A percentile compares a stretch with the other conserved stretches of the same genome.
Evolutionary conservation across 139 green algal genomes (phyloP).

Genomic region (Coccomyxa sp.): DNA sequence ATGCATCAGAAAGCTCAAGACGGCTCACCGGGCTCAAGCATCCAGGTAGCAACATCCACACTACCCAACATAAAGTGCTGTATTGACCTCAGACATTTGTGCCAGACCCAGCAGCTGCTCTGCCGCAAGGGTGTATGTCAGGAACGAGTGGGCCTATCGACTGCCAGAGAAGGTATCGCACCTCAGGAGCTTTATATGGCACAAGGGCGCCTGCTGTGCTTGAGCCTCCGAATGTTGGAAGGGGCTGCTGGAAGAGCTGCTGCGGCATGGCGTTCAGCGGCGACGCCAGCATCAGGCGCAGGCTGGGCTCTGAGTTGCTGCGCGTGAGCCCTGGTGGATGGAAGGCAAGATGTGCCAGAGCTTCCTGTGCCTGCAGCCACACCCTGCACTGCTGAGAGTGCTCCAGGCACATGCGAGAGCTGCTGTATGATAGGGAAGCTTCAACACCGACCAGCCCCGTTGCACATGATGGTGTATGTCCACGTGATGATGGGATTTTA

Average conservation of each 20-base stretch:
- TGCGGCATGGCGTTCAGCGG: constrained; percentile 1
- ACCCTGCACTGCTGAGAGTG: not conserved
- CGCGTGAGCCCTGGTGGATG: constrained; percentile 1
- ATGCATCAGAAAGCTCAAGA: not conserved
- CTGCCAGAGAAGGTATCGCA: not conserved
- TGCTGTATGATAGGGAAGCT: too few species aligned
- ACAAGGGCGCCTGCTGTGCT: constrained; percentile 11
- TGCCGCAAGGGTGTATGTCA: not conserved
- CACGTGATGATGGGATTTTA: not conserved
- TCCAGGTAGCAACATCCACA: not conserved
- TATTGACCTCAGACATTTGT: not conserved
- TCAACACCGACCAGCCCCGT: not conserved
- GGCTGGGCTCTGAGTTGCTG: constrained; percentile 15
- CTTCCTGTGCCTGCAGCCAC: not conserved
- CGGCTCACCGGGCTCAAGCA: not conserved
- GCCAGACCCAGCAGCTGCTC: not conserved
- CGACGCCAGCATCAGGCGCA: constrained; percentile 12
- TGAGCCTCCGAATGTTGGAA: not conserved
- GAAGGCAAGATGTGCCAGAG: not conserved
- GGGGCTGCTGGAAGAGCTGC: not conserved
- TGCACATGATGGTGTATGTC: not conserved
- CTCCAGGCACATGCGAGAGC: too few species aligned
- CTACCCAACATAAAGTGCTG: not conserved
- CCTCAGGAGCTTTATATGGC: constrained; percentile 22
- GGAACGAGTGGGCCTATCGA: too few species aligned